Base-by-base conservation (phyloP, 2,329 filamentous ascomycete genomes). In the Fusarium cicatricum region DNA sequence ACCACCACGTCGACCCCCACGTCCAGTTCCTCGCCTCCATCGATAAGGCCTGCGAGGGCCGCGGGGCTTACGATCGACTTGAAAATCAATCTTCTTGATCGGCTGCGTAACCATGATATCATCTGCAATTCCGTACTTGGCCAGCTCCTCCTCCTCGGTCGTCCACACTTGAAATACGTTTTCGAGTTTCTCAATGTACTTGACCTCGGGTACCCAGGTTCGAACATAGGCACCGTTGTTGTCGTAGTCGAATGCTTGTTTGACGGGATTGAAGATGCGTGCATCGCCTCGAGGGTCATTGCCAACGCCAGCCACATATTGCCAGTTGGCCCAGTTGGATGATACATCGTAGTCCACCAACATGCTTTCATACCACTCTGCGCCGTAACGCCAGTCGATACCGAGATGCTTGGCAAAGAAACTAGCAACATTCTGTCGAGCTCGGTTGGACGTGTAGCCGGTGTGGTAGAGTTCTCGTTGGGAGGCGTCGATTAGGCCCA, bases 321-420 rank as follows among this genome's bases (percentile, higher is more conserved):
- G 90, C 90, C 90, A 93, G 66, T 92, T 92, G 10, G 86, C 86
- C 90, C 90, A 94, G 64, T 93, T 93, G 55, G 82, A 89, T 12
- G 83, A 85, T 0, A 90, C 82, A 64, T 94, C 90, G 70, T 93
- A 92, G 70, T 95, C 91, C 26, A 88, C 79, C 3, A 93, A 79
- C 68, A 90, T 77, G 69, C 82, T 85, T 70, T 94, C 90, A 68
- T 93, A 94, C 89, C 89, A 94, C 70, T 93, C 90, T 0, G 90
- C 91, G 0, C 90, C 91, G 12, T 90, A 81, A 0, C 90, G 84
- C 91, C 91, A 95, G 72, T 94, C 90, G 17, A 94, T 86, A 1
- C 82, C 81, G 3, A 93, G 77, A 57, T 91, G 89, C 62, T 91
- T 91, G 0, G 89, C 75, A 1, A 93, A 76, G 70, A 91, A 94